A percentile compares a stretch with the other conserved stretches of the same genome.
phyloP scores from a whole-genome alignment of 1,139 yeast species.

The Debaryomyces sp. region DNA sequence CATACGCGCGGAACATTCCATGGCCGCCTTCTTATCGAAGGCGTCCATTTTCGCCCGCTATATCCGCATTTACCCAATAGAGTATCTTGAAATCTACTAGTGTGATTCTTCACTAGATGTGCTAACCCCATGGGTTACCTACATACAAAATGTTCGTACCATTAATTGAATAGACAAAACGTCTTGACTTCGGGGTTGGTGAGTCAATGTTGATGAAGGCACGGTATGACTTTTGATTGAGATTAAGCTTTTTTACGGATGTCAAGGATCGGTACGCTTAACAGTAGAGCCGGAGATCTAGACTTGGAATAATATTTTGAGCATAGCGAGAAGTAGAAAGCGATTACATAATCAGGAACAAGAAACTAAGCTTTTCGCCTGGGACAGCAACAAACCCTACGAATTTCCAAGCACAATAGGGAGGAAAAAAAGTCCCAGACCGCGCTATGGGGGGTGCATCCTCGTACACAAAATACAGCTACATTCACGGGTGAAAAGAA shows the following conservation, averaged over 20 bases:
- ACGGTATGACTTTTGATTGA: neutral
- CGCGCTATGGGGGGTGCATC: neutral
- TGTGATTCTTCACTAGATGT: neutral
- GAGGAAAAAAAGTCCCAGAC: neutral
- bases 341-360: neutral
- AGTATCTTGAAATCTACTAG: neutral
- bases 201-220: neutral
- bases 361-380: neutral
- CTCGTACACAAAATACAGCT: neutral
- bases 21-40: conserved; percentile 4
- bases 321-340: neutral
- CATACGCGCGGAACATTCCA: neutral
- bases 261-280: neutral
- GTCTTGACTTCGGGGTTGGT: neutral
- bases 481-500: neutral
- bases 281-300: neutral
- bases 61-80: neutral
- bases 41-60: neutral
- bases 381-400: neutral
- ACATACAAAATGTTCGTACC: neutral
- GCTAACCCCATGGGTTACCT: neutral
- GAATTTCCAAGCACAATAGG: neutral
- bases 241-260: neutral
- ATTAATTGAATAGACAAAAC: neutral
- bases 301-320: neutral